These are phyloP conservation scores for Dicorynia guianensis DNA, from an alignment of 306 rosid genomes.

Conservation along the genomic window DNA sequence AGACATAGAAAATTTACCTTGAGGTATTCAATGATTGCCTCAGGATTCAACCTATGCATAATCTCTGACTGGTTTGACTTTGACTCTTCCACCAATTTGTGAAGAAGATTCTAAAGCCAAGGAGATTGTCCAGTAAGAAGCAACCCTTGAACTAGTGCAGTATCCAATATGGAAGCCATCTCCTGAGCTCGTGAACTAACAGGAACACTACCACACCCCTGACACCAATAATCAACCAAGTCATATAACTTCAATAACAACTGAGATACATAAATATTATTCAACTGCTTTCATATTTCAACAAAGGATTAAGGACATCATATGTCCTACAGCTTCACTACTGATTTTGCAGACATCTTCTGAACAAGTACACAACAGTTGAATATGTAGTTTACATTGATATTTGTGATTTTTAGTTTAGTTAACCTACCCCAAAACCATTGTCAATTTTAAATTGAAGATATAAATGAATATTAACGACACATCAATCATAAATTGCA, in stretches of 20 bases:
- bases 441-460: too few relatives aligned
- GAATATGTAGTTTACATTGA: neutral
- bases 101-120: slow-evolving; percentile 81
- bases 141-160: slow-evolving; percentile 89
- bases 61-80: slow-evolving; percentile 67
- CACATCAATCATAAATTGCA: slow-evolving; percentile 5
- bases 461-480: too few relatives aligned
- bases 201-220: slow-evolving; percentile 75
- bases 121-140: slow-evolving; percentile 88
- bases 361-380: slow-evolving; percentile 3
- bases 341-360: slow-evolving; percentile 13
- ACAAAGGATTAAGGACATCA: slow-evolving; percentile 29
- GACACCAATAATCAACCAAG: slow-evolving; percentile 43
- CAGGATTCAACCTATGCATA: slow-evolving; percentile 77
- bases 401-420: too few relatives aligned
- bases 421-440: too few relatives aligned
- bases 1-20: slow-evolving; percentile 62
- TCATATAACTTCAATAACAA: slow-evolving; percentile 33
- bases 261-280: neutral
- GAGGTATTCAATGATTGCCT: slow-evolving; percentile 93
- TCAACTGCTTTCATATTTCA: slow-evolving; percentile 1
- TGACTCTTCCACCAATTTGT: slow-evolving; percentile 78
- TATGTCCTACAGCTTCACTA: slow-evolving; percentile 27
- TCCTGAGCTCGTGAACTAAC: slow-evolving; percentile 89
- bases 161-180: slow-evolving; percentile 92